These are phyloP conservation scores for Chlorella ohadii DNA, from an alignment of 139 green algal genomes.

Conservation along the genomic window DNA sequence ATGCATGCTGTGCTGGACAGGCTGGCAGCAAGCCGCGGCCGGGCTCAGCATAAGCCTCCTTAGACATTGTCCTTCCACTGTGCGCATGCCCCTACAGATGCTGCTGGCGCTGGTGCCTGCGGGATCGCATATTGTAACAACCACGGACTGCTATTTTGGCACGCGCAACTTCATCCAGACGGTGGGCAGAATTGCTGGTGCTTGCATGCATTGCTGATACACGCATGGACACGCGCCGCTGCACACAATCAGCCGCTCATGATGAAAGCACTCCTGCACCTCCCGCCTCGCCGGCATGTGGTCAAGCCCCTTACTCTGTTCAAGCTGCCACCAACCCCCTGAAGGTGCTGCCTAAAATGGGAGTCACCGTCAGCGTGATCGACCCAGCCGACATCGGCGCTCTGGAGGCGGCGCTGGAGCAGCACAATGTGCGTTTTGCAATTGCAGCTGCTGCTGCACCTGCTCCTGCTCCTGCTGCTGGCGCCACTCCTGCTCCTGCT, in stretches of 20 bases:
- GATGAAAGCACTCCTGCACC: too few species aligned
- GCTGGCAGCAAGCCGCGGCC: too few species aligned
- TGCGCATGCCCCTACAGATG: slow-evolving; percentile 82
- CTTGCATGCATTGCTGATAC: too few species aligned
- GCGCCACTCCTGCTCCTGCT: background rate
- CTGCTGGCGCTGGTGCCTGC: slow-evolving; percentile 96
- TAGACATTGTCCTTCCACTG: too few species aligned
- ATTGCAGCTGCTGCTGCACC: too few species aligned
- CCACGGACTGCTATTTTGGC: slow-evolving; percentile 98
- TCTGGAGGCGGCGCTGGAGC: slow-evolving; percentile 76
- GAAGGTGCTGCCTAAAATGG: slow-evolving; percentile 93
- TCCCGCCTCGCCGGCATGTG: too few species aligned
- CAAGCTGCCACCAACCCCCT: too few species aligned
- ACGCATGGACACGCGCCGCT: too few species aligned
- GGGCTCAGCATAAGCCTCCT: too few species aligned
- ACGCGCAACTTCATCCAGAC: slow-evolving; percentile 71
- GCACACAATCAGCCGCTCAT: too few species aligned
- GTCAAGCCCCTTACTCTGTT: too few species aligned
- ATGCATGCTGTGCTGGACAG: too few species aligned
- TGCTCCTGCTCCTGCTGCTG: background rate
- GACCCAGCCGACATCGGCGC: slow-evolving; percentile 90
- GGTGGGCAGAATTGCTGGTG: background rate
- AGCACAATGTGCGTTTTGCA: slow-evolving; percentile 55
- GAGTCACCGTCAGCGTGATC: slow-evolving; percentile 94
- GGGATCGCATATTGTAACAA: slow-evolving; percentile 98